These are phyloP conservation scores for Eucalyptus marginata DNA, from an alignment of 345 rosid species.

Conservation along the genomic window DNA sequence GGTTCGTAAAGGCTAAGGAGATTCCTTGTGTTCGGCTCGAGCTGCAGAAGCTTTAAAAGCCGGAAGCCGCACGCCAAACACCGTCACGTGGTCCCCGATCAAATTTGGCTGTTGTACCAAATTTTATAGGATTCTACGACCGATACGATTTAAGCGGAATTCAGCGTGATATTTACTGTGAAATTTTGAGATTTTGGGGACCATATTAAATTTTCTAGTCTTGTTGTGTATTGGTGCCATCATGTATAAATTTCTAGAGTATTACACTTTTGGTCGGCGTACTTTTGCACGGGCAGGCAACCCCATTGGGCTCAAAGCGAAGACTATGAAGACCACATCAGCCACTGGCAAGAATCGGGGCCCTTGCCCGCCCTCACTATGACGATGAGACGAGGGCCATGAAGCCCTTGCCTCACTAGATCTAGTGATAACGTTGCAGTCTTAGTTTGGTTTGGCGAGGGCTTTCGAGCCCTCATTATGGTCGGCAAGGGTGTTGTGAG, in stretches of 20 bases:
- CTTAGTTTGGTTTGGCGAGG: too few species aligned
- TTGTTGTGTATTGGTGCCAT: background rate
- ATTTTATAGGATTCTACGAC: background rate
- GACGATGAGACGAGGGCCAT: accelerated
- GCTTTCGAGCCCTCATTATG: too few species aligned
- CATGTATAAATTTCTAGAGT: background rate
- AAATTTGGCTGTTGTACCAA: background rate
- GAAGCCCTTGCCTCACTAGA: too few species aligned
- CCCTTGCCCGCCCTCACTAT: too few species aligned
- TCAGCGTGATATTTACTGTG: background rate
- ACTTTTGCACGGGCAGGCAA: too few species aligned
- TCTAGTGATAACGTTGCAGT: too few species aligned
- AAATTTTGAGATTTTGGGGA: background rate
- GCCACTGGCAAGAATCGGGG: too few species aligned
- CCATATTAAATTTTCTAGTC: background rate
- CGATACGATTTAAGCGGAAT: background rate
- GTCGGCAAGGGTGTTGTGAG: too few species aligned
- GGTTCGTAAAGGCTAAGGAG: background rate
- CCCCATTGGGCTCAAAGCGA: too few species aligned
- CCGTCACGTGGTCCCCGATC: background rate
- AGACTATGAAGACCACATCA: too few species aligned
- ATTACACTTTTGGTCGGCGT: background rate
- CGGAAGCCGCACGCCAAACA: background rate
- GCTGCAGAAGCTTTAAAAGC: background rate
- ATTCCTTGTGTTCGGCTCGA: background rate